These are phyloP conservation scores for Mitragyna speciosa DNA, from an alignment of 257 asterid species.

Conservation along the genomic window DNA sequence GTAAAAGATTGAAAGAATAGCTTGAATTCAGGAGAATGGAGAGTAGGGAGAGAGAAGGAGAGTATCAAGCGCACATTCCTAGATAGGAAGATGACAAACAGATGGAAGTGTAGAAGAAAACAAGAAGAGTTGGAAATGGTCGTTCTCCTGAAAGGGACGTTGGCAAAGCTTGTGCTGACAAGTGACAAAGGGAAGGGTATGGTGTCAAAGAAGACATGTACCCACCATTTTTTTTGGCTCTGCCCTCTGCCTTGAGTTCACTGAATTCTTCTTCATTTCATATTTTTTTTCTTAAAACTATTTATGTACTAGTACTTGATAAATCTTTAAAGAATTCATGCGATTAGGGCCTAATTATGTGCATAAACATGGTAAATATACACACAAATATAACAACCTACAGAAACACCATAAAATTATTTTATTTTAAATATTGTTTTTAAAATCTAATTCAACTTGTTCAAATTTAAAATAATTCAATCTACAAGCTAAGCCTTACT, in stretches of 20 bases:
- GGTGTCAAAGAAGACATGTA: constrained; percentile 12
- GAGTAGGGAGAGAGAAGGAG: constrained; percentile 21
- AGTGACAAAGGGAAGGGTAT: constrained; percentile 27
- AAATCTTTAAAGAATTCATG: constrained; percentile 14
- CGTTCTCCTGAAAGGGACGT: constrained; percentile 61
- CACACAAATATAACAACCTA: no score
- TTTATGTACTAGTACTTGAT: not conserved
- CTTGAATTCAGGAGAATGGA: not conserved
- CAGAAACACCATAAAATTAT: no score
- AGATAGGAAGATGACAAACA: constrained; percentile 52
- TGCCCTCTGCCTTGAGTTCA: not conserved
- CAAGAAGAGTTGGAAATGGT: constrained; percentile 58
- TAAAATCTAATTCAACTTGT: no score
- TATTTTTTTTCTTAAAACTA: not conserved
- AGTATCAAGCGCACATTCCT: constrained; percentile 52
- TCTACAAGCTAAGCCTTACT: no score
- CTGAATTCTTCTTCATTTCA: not conserved
- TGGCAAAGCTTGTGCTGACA: constrained; percentile 27
- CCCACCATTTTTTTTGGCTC: constrained; percentile 19
- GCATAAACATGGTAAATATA: no score
- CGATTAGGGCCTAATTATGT: not conserved
- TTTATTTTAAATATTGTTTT: no score
- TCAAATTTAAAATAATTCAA: no score
- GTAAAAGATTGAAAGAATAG: constrained; percentile 13
- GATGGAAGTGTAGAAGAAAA: constrained; percentile 53